Conservation (phyloP, 2,329 filamentous ascomycete genomes). For the Scleromitrula shiraiana region DNA sequence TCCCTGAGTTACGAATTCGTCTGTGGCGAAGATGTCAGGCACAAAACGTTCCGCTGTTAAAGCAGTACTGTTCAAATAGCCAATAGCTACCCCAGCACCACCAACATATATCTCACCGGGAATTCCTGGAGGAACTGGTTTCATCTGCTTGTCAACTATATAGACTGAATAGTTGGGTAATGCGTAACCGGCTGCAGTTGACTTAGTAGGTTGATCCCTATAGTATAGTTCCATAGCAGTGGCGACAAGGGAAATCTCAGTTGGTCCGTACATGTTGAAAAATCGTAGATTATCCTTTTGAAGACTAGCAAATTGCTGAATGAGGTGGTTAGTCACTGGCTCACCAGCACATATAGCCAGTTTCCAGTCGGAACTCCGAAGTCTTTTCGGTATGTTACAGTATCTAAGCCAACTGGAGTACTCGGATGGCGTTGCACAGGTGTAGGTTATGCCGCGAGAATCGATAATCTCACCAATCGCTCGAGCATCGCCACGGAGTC, state of each 20-base stretch:
- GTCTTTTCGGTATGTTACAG: not conserved
- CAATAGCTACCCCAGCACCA: slow-evolving; percentile 31
- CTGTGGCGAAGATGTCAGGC: slow-evolving; percentile 7
- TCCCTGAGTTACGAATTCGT: slow-evolving; percentile 2
- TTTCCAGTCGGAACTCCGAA: slow-evolving; percentile 8
- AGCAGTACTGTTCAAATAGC: slow-evolving; percentile 24
- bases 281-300: slow-evolving; percentile 13
- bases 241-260: slow-evolving; percentile 13
- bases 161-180: slow-evolving; percentile 25
- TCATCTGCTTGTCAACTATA: slow-evolving; percentile 33
- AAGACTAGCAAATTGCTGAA: slow-evolving; percentile 15
- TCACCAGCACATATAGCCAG: slow-evolving; percentile 25
- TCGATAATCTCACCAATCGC: slow-evolving; percentile 14
- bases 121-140: slow-evolving; percentile 33
- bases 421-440: slow-evolving; percentile 20
- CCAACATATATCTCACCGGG: slow-evolving; percentile 37
- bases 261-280: slow-evolving; percentile 19
- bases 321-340: slow-evolving; percentile 21
- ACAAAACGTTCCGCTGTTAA: slow-evolving; percentile 9
- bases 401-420: slow-evolving; percentile 15
- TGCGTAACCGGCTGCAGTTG: not conserved
- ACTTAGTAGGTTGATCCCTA: not conserved
- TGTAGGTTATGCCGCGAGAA: slow-evolving; percentile 15
- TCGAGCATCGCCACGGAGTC: slow-evolving; percentile 13
- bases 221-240: slow-evolving; percentile 12